A percentile compares a stretch with the other conserved stretches of the same genome.
Evolutionary conservation across 257 asterid species (phyloP).

Genomic region (Linaria vulgaris): DNA sequence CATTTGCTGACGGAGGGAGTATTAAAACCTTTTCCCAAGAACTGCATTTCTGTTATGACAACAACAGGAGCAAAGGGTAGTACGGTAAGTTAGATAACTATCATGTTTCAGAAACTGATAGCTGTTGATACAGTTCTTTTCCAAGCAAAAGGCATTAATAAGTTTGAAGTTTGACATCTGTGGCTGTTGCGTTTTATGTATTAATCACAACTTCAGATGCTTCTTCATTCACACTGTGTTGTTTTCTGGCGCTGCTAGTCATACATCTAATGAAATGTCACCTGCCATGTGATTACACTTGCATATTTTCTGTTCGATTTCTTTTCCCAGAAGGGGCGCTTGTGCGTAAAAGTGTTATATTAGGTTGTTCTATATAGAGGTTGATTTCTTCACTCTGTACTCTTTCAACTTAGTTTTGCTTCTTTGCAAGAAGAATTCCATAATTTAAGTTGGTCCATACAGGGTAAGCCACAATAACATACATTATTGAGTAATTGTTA

Average conservation of each 20-base stretch:
- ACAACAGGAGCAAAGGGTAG: constrained; percentile 99
- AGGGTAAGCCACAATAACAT: too few relatives aligned
- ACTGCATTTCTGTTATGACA: constrained; percentile 95
- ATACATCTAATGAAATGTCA: too few relatives aligned
- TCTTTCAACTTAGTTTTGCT: too few relatives aligned
- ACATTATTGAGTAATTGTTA: too few relatives aligned
- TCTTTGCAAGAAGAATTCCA: too few relatives aligned
- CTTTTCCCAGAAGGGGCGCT: neutral
- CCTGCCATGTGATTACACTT: neutral
- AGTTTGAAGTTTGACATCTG: constrained; percentile 1
- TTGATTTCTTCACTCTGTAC: neutral
- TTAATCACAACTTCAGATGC: neutral
- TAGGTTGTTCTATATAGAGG: neutral
- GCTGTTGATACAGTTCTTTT: neutral
- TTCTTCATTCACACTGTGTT: neutral
- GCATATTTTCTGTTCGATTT: neutral
- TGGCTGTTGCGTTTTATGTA: neutral
- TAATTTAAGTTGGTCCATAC: too few relatives aligned
- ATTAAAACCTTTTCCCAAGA: constrained; percentile 87
- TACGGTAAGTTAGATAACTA: constrained; percentile 56
- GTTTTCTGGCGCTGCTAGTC: neutral
- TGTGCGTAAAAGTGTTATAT: neutral
- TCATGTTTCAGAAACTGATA: constrained; percentile 15
- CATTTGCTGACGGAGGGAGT: constrained; percentile 71
- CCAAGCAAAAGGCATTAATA: neutral